Percentiles rank a stretch among this genome's conserved stretches.
Conservation (phyloP, 768 basidiomycete species). For the Boletus reticulatus region DNA sequence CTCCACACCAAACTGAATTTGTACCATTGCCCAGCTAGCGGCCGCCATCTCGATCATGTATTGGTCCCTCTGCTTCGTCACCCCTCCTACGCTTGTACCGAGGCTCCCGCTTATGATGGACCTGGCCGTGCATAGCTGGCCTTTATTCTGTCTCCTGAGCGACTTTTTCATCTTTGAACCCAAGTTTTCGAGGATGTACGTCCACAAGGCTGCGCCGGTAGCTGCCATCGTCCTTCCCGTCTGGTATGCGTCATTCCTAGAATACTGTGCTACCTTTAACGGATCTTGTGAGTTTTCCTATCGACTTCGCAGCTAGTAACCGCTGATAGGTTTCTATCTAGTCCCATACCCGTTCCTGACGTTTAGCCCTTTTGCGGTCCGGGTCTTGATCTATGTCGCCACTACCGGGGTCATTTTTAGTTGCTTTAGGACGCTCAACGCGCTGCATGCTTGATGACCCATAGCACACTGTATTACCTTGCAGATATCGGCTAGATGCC, state of each 20-base stretch:
- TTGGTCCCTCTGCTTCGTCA: conserved; percentile 58
- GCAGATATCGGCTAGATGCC: no score
- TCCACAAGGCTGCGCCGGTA: conserved; percentile 14
- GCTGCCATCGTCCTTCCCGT: conserved; percentile 26
- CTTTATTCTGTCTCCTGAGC: conserved; percentile 52
- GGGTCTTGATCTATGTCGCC: conserved; percentile 59
- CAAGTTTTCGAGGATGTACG: conserved; percentile 41
- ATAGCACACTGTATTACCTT: no score
- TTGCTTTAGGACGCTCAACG: conserved; percentile 60
- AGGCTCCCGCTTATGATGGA: conserved; percentile 53
- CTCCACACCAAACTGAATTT: not conserved
- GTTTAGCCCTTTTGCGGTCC: conserved; percentile 46
- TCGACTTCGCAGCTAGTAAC: not conserved
- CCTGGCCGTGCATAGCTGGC: conserved; percentile 63
- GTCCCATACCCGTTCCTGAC: conserved; percentile 88
- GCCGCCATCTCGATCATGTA: conserved; percentile 59
- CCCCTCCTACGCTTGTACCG: conserved; percentile 23
- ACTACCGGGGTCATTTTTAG: conserved; percentile 50
- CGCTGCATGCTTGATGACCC: conserved; percentile 41
- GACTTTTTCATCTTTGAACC: conserved; percentile 70
- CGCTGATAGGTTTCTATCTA: conserved; percentile 20
- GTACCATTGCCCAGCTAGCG: conserved; percentile 31
- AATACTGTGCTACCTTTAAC: conserved; percentile 62
- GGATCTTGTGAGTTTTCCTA: conserved; percentile 50
- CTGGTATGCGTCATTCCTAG: conserved; percentile 65